Base-by-base conservation (phyloP, 495 filamentous ascomycete genomes). In the Podospora pseudopauciseta region DNA sequence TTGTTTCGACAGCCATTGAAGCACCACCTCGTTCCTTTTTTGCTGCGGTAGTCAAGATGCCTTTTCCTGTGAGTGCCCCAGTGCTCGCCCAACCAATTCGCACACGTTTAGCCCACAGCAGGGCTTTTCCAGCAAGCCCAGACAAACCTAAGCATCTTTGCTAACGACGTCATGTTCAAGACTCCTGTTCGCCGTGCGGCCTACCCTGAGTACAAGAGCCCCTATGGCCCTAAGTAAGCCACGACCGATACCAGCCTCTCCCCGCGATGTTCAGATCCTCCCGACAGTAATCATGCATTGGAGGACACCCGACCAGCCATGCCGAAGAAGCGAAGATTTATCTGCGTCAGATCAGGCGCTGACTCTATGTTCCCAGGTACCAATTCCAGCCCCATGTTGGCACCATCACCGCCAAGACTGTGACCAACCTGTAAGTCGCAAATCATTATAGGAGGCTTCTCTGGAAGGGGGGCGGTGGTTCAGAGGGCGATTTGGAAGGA, bases 191-290 rank as follows among this genome's bases (percentile, higher is more conserved):
- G 65, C 72, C 73, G 65, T 65, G 63, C 70, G 20, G 56, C 71
- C 65, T 75, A 70, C 71, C 76, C 77, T 18, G 57, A 73, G 66
- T 84, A 82, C 80, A 81, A 81, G 76, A 85, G 81, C 76, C 75
- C 77, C 55, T 83, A 81, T 67, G 82, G 82, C 75, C 82, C 82
- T 20, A 85, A 85, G 82, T 85, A 78, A 82, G 82, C 79, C n/a
- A 56, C 63, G 39, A 20, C 56, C 28, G 23, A 58, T 58, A 58
- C 56, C 57, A 55, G 49, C 11, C 39, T 15, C 58, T n/a, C 57
- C 32, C 65, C 26, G 13, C 27, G 13, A 39, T 9, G 26, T 9
- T n/a, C 16, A 56, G 39, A 58, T 3, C 26, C 27, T 49, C 39
- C 39, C 39, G 39, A 49, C 15, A 49, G 23, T 23, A 23, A 23